Evolutionary conservation across 2,329 filamentous ascomycete genomes (phyloP), one percentile per base, ranked within the genome.

Genomic region (Phaeosphaeriaceae sp.): DNA sequence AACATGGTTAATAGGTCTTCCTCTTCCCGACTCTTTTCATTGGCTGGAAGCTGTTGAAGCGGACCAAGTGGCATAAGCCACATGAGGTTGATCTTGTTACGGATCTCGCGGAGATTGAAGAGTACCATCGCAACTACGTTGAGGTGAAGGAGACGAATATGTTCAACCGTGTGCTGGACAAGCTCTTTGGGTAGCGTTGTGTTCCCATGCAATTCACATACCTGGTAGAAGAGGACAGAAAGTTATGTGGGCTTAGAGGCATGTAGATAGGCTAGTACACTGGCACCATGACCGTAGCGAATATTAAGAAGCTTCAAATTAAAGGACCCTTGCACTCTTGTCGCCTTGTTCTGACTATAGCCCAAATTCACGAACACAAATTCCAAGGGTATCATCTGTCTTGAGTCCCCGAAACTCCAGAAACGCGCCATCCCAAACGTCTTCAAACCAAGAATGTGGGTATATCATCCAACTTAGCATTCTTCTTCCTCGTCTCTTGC

Each of bases 31-130:
- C 88, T 0, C 78, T 94, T 1, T 93, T 86, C 72, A 44, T 89
- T 2, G 86, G 85, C 6, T 94, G 90, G 88, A 95, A 94, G 75
- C 27, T 91, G 7, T 65, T 88, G 56, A 88, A 90, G 74, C 85
- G 82, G 70, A 91, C 89, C 0, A 85, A 82, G 53, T 83, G 85
- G 57, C 72, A 82, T 51, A 83, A 80, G 56, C 81, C 87, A 0
- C 76, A 84, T 15, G 85, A 91, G 52, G 84, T 88, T 1, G 89
- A 92, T 71, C 75, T 92, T 24, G 73, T 82, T 13, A 83, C 84
- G 51, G 88, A 89, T 61, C 70, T 90, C 17, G 86, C 85, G 1
- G 87, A 87, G 62, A 86, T 92, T 61, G 89, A 90, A 48, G 87
- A 89, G 60, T 91, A 92, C 66, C 85, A 87, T 53, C 80, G 81